Base-by-base conservation (phyloP, 306 rosid genomes). In the Quercus parvula region DNA sequence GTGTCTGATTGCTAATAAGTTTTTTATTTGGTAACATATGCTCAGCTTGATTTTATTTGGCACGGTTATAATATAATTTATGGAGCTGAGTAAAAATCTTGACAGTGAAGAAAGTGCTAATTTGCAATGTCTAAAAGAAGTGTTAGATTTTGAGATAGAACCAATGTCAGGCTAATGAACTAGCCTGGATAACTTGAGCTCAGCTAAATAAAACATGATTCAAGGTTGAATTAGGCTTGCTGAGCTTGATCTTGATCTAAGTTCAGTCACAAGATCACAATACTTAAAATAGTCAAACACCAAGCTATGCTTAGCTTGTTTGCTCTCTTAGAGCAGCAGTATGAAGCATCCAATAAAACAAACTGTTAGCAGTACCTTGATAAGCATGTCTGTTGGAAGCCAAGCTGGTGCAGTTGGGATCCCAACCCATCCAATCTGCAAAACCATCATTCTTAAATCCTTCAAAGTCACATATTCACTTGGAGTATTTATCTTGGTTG, bases 381-480 rank as follows among this genome's bases (percentile, higher is more conserved):
- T 94, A 52, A 92, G 97, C 97, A 94, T 91, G 75, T 94, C 76
- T 28, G 97, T 92, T 49, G 98, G 98, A 85, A 92, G 97, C 98
- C 98, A 94, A 71, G 98, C 98, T 9, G 98, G 97, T 49, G 98
- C 97, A 10, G 98, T 94, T 76, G 97, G 99, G 56, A 94, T 52
- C 70, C 99, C 99, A 72, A 94, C 95, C 97, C 99, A 94, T 75
- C 97, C 92, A 72, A 92, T 56, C 99, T 94, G 78, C 79, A 27
- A 79, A 83, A 57, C 1, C 46, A 67, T 15, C 17, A 67, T 18
- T 30, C 71, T 19, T 46, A 46, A 31, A 33, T 19, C 31, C 2
- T 22, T 35, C 41, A 75, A 12, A 75, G n/a, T 57, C n/a, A 22
- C 58, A 63, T 41, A 17, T 14, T 59, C 18, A 22, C 19, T 58